Base-by-base conservation (phyloP, 352 stramenopile genomes). In the Phytophthora uliginosa region DNA sequence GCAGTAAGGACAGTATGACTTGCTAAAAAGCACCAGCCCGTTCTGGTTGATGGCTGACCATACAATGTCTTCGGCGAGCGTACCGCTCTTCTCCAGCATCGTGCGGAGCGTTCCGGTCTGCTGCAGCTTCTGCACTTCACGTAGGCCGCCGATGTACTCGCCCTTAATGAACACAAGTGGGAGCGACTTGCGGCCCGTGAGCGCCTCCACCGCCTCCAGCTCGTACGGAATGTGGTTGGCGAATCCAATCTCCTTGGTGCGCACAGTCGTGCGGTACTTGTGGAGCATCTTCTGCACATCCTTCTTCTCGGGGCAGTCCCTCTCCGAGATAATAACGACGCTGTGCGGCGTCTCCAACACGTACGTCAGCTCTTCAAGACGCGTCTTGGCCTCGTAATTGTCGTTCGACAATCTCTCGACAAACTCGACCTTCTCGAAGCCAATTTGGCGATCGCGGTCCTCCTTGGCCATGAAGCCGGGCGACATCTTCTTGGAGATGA, bases 141-240 rank as follows among this genome's bases (percentile, higher is more conserved):
- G 93, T 63, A 98, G 93, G 53, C 98, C 97, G 56, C 97, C 97
- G 36, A 99, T 71, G 74, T 97, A 93, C 70, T 98, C 87, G 66
- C 95, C 86, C 54, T 97, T 94, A 26, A 99, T 90, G 79, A 98
- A 99, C 38, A 99, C 95, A 73, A 99, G 98, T 0, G 98, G 98
- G 17, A 99, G 90, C 24, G 83, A 94, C 52, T 86, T 82, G 59
- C 96, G 95, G 13, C 95, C 97, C 5, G 95, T 98, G 33, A 99
- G 83, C 26, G 89, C 80, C 17, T 90, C 63, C 2, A 99, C 81
- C 10, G 88, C 93, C 42, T 86, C 88, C 34, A 86, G 73, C 48
- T 97, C 86, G 74, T 88, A 94, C 56, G 88, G 88, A 20, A 92
- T 71, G 47, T 83, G 77, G 33, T 65, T 67, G 9, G 78, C 78